Evolutionary conservation across 495 filamentous ascomycete species (phyloP).

Genomic region (Penicillium silybi): DNA sequence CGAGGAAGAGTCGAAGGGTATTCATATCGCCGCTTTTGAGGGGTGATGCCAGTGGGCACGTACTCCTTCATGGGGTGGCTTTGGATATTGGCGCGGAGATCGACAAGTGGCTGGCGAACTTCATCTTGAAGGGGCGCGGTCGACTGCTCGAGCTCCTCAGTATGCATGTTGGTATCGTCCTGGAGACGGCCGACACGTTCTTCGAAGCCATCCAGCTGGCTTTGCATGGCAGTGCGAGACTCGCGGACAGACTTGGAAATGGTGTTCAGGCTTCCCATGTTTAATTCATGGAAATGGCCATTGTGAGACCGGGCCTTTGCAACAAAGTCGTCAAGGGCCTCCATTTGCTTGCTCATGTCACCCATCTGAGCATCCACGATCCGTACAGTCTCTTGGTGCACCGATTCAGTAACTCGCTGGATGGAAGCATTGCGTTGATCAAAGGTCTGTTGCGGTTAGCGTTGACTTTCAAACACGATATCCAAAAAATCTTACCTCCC

Average conservation of each 20-base stretch:
- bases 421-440: constrained; percentile 77
- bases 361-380: constrained; percentile 88
- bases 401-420: constrained; percentile 73
- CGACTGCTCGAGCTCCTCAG: constrained; percentile 47
- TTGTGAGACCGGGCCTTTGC: constrained; percentile 80
- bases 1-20: constrained; percentile 73
- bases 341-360: constrained; percentile 82
- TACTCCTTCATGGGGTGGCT: constrained; percentile 69
- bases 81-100: constrained; percentile 62
- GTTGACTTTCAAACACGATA: constrained; percentile 7
- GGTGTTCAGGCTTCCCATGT: constrained; percentile 55
- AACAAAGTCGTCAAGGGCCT: constrained; percentile 85
- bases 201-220: constrained; percentile 59
- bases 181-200: constrained; percentile 60
- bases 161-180: constrained; percentile 55
- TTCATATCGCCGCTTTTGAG: constrained; percentile 68
- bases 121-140: constrained; percentile 56
- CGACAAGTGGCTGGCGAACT: constrained; percentile 62
- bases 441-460: constrained; percentile 53
- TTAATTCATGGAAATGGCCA: constrained; percentile 63
- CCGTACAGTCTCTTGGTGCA: constrained; percentile 86
- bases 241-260: constrained; percentile 62
- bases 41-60: constrained; percentile 77
- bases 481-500: constrained; percentile 56
- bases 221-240: constrained; percentile 65